Evolutionary conservation across 108 stramenopile species (phyloP).

Genomic region (Chaetoceros muelleri): DNA sequence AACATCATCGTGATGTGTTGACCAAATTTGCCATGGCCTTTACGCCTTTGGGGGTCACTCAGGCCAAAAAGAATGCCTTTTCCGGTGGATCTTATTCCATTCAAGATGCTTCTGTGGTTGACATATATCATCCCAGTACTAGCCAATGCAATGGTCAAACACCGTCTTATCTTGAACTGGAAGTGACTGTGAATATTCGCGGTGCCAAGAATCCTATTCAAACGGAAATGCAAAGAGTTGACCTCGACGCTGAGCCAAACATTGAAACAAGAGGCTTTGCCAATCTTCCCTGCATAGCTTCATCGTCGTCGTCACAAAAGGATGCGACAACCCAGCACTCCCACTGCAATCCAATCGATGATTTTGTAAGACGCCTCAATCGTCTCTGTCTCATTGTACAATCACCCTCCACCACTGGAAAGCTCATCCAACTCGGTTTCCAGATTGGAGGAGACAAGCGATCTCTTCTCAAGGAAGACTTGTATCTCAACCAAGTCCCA

Average conservation of each 20-base stretch:
- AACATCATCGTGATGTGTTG: slow-evolving; percentile 55
- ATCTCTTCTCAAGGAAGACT: slow-evolving; percentile 33
- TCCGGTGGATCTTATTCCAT: slow-evolving; percentile 53
- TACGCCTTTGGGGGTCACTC: slow-evolving; percentile 42
- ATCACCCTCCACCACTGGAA: slow-evolving; percentile 52
- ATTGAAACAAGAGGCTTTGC: neutral
- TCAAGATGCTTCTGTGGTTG: slow-evolving; percentile 34
- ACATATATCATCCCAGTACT: slow-evolving; percentile 18
- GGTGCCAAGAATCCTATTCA: neutral
- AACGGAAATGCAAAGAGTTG: neutral
- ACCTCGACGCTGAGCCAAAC: neutral
- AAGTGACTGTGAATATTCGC: slow-evolving; percentile 25
- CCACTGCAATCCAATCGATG: slow-evolving; percentile 52
- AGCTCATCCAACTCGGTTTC: slow-evolving; percentile 71
- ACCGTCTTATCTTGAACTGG: slow-evolving; percentile 20
- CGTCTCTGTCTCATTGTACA: slow-evolving; percentile 61
- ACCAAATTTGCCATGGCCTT: slow-evolving; percentile 48
- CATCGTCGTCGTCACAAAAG: slow-evolving; percentile 3
- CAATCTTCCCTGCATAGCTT: neutral
- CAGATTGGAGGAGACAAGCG: slow-evolving; percentile 45
- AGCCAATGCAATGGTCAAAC: neutral
- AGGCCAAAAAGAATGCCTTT: slow-evolving; percentile 55
- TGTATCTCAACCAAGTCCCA: slow-evolving; percentile 81
- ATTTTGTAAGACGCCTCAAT: slow-evolving; percentile 51
- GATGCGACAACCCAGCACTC: slow-evolving; percentile 19